phyloP scores from a whole-genome alignment of 495 filamentous ascomycete genomes.

The Pyrenula massariospora region DNA sequence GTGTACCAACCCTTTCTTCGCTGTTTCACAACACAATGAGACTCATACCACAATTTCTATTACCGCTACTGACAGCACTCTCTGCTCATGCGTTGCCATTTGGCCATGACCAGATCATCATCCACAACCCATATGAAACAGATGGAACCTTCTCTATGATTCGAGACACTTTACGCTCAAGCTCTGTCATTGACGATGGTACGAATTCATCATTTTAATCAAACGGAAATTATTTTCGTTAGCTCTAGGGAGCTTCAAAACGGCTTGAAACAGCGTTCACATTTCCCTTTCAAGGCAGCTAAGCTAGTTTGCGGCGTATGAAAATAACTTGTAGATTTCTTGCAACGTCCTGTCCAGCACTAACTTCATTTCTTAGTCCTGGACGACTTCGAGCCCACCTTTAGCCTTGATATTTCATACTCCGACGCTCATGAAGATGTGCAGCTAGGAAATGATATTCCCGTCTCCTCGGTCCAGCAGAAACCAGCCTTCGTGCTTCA shows the following conservation, averaged over 20 bases:
- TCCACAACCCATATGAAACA: background rate
- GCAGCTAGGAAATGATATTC: constrained; percentile 49
- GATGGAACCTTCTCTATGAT: background rate
- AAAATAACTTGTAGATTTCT: no score
- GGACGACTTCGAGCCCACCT: constrained; percentile 47
- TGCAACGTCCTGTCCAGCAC: no score
- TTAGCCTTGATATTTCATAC: constrained; percentile 40
- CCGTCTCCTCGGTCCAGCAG: constrained; percentile 35
- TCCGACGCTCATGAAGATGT: constrained; percentile 28
- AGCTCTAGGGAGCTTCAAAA: no score
- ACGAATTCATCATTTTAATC: no score
- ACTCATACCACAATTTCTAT: background rate
- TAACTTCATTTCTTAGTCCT: constrained; percentile 35
- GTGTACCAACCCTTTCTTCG: no score
- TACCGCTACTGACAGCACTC: background rate
- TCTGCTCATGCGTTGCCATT: background rate
- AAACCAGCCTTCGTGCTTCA: constrained; percentile 34
- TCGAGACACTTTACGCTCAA: background rate
- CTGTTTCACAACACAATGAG: no score
- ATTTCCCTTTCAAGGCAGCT: no score
- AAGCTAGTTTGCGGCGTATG: no score
- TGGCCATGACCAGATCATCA: background rate
- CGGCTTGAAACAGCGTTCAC: no score
- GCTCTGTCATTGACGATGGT: background rate
- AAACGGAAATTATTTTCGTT: no score